phyloP scores from a whole-genome alignment of 1,139 yeast species.

The Trichomonascaceae sp. region DNA sequence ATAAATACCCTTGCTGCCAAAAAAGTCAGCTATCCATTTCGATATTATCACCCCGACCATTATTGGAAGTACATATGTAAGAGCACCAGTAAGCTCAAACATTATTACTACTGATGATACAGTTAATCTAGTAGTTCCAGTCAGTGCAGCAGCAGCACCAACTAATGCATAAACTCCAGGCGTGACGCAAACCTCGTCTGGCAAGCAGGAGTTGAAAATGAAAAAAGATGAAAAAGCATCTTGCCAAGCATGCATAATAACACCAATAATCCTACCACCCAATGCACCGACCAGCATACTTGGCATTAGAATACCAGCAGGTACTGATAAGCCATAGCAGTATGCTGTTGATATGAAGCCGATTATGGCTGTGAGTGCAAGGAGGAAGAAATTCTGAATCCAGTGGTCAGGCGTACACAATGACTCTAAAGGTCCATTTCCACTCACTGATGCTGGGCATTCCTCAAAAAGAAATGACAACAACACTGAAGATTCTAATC shows the following conservation, averaged over 20 bases:
- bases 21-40: constrained; percentile 42
- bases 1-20: constrained; percentile 36
- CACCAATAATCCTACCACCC: constrained; percentile 62
- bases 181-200: constrained; percentile 58
- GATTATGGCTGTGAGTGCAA: constrained; percentile 43
- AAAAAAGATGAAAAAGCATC: constrained; percentile 25
- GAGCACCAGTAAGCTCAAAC: constrained; percentile 94
- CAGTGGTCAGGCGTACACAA: constrained; percentile 33
- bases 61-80: constrained; percentile 82
- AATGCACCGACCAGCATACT: constrained; percentile 66
- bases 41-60: constrained; percentile 57
- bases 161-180: constrained; percentile 93
- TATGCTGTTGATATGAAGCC: constrained; percentile 57
- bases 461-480: constrained; percentile 58
- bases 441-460: constrained; percentile 37
- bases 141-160: constrained; percentile 95
- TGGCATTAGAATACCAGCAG: constrained; percentile 75
- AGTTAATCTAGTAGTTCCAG: constrained; percentile 89
- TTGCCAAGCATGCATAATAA: constrained; percentile 39
- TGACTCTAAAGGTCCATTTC: constrained; percentile 16
- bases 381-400: constrained; percentile 26
- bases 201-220: constrained; percentile 33
- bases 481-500: constrained; percentile 51
- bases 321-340: constrained; percentile 59
- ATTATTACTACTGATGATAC: constrained; percentile 90